A percentile compares a stretch with the other conserved stretches of the same genome.
These are phyloP conservation scores for Paecilomyces niveus DNA, from an alignment of 2,329 filamentous ascomycete genomes.

Conservation along the genomic window DNA sequence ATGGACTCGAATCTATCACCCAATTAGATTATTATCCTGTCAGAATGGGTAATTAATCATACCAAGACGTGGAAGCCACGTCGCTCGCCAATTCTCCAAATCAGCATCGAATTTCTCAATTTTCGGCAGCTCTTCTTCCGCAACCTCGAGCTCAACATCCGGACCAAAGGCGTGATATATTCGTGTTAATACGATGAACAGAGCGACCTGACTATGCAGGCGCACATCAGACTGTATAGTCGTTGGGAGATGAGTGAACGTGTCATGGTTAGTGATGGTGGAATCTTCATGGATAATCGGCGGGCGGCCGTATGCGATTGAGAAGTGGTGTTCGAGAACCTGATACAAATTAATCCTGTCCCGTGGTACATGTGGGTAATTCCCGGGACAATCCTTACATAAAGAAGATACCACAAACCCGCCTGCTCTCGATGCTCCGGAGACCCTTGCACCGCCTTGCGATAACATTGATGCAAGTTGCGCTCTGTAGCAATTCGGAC, in stretches of 20 bases:
- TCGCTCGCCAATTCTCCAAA: constrained; percentile 30
- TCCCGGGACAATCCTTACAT: constrained; percentile 21
- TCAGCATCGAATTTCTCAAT: constrained; percentile 35
- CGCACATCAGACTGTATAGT: constrained; percentile 28
- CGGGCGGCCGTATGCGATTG: constrained; percentile 37
- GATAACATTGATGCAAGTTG: constrained; percentile 36
- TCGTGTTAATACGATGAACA: constrained; percentile 38
- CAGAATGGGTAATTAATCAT: constrained; percentile 1
- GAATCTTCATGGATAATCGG: constrained; percentile 37
- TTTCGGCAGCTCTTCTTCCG: constrained; percentile 31
- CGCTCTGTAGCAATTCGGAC: constrained; percentile 38
- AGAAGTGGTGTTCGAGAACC: constrained; percentile 38
- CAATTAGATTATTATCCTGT: background rate
- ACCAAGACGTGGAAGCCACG: constrained; percentile 31
- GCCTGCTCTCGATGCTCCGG: constrained; percentile 31
- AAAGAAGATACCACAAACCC: constrained; percentile 35
- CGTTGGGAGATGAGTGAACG: constrained; percentile 22
- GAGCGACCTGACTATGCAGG: constrained; percentile 35
- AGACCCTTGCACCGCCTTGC: constrained; percentile 31
- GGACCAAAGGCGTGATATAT: constrained; percentile 39
- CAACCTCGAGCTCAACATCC: constrained; percentile 35
- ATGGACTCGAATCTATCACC: constrained; percentile 35
- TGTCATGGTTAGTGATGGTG: constrained; percentile 30
- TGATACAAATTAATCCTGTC: constrained; percentile 12
- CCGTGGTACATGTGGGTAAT: background rate